Evolutionary conservation across 352 stramenopile species (phyloP), one percentile per base, ranked within the genome.

Genomic region (Blastocystis sp.): DNA sequence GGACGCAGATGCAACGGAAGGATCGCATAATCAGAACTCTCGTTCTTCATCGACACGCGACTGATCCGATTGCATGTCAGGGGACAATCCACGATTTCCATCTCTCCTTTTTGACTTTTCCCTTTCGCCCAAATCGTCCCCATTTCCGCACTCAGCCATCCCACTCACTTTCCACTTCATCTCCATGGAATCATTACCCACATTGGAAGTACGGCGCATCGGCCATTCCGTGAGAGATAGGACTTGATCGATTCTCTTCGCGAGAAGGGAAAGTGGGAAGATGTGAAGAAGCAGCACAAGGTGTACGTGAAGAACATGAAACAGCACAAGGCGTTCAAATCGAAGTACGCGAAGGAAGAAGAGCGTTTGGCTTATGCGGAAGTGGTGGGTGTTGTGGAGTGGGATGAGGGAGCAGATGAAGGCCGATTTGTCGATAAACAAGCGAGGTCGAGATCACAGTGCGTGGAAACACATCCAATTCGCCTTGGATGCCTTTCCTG

Each of bases 231-330:
- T 28, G 21, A 76, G 11, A n/a, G 4, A 42, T 76, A 76, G 65
- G 24, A 42, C 34, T 76, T 19, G 7, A 76, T 76, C 52, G 65
- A 76, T n/a, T 9, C 11, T 17, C 38, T 76, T 9, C 65, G 65
- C 19, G 14, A 9, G 19, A 38, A 43, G 17, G 38, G 65, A 38
- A 76, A 76, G 34, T 76, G 65, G 65, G 65, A 76, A 14, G 65
- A 76, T 42, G 65, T 76, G 38, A 76, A 76, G 38, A 76, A 52
- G n/a, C 65, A 76, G 14, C 65, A 76, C 24, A 76, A 52, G 24
- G 24, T 28, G 38, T 76, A 76, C 52, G 14, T 28, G 10, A 48
- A 57, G n/a, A 59, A 59, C 24, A 7, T 76, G 65, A 76, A 76
- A 76, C 65, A 76, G 43, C 14, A 52, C 11, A 76, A 76, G 34